These are phyloP conservation scores for Saccharum officinarum DNA, from an alignment of 176 grass and related monocot genomes.

Conservation along the genomic window DNA sequence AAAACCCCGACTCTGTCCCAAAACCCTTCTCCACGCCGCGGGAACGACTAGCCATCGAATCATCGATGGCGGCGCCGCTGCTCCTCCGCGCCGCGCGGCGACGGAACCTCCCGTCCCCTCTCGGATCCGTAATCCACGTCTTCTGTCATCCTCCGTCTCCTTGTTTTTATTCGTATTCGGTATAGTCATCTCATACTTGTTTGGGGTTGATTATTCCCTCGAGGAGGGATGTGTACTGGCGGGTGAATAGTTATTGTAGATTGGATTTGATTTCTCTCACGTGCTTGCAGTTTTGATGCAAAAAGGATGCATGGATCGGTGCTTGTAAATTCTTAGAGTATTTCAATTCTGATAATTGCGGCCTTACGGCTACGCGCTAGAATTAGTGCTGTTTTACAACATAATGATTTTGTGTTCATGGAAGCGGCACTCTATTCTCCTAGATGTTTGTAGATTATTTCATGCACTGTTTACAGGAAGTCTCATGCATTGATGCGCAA, in stretches of 20 bases:
- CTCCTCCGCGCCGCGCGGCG: constrained; percentile 57
- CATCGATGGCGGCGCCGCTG: constrained; percentile 58
- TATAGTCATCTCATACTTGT: not conserved
- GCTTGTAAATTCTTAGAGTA: not conserved
- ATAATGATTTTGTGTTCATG: not conserved
- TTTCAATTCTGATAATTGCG: not conserved
- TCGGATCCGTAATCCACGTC: constrained; percentile 45
- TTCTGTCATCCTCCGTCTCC: not conserved
- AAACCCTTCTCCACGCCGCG: not conserved
- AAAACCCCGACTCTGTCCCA: not conserved
- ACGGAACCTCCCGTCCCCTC: constrained; percentile 47
- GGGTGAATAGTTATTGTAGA: not conserved
- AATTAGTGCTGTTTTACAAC: not conserved
- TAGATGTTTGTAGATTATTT: not conserved
- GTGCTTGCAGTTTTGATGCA: not conserved
- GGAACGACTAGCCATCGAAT: not conserved
- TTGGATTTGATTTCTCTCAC: not conserved
- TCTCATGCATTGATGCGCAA: too few species aligned
- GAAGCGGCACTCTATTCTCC: not conserved
- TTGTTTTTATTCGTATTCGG: not conserved
- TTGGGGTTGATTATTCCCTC: not conserved
- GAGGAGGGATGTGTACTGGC: too few species aligned
- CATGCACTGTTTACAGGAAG: too few species aligned
- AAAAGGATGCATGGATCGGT: not conserved
- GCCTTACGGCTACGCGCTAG: not conserved